Conservation (phyloP, 2,329 filamentous ascomycete genomes). For the Clonostachys sp. region DNA sequence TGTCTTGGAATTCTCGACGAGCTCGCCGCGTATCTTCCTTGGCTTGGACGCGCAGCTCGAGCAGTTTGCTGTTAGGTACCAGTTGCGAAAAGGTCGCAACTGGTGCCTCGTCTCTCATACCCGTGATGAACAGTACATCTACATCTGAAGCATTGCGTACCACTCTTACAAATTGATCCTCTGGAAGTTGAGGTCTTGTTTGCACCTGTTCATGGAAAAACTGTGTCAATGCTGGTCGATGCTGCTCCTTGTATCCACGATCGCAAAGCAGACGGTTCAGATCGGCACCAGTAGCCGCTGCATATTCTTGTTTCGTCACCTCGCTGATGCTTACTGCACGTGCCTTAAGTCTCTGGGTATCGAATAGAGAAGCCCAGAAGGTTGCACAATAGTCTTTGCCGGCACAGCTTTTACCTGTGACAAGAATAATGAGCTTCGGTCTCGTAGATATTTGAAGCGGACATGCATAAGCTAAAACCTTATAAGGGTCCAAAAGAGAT, state of each 20-base stretch:
- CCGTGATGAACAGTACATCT: slow-evolving; percentile 57
- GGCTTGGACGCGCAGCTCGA: slow-evolving; percentile 47
- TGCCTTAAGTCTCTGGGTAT: slow-evolving; percentile 18
- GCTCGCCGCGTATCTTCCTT: slow-evolving; percentile 23
- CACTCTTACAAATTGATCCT: slow-evolving; percentile 44
- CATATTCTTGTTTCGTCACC: slow-evolving; percentile 52
- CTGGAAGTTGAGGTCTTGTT: slow-evolving; percentile 35
- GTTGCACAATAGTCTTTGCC: slow-evolving; percentile 59
- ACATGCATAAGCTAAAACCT: slow-evolving; percentile 50
- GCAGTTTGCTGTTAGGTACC: slow-evolving; percentile 42
- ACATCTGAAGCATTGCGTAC: slow-evolving; percentile 32
- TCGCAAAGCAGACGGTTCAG: slow-evolving; percentile 41
- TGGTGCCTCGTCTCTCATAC: slow-evolving; percentile 57
- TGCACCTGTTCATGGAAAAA: slow-evolving; percentile 44
- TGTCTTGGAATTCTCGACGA: slow-evolving; percentile 20
- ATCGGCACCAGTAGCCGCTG: slow-evolving; percentile 40
- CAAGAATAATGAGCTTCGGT: slow-evolving; percentile 48
- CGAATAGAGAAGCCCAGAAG: slow-evolving; percentile 42
- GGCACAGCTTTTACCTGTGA: slow-evolving; percentile 47
- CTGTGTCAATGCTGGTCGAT: slow-evolving; percentile 43
- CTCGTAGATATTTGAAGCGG: slow-evolving; percentile 34
- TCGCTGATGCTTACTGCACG: slow-evolving; percentile 52
- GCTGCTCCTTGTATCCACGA: slow-evolving; percentile 57
- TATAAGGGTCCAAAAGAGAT: slow-evolving; percentile 36
- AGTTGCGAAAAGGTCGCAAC: slow-evolving; percentile 48